phyloP scores from a whole-genome alignment of 2,329 filamentous ascomycete species.

The Pezizomycotina sp. region DNA sequence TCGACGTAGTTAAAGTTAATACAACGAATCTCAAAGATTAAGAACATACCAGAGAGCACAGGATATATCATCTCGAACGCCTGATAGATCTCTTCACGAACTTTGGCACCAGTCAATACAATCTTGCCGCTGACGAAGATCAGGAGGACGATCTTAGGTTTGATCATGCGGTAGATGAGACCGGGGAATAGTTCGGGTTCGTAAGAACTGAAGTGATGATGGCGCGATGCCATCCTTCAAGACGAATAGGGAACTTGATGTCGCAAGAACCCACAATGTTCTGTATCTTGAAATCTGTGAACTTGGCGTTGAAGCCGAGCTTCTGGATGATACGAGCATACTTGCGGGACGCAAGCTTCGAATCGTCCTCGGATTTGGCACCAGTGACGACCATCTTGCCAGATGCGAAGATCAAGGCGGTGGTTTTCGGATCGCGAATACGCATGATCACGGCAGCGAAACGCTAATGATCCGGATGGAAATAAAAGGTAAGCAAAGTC shows the following conservation, averaged over 20 bases:
- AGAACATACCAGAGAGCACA: constrained; percentile 60
- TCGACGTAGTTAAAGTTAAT: background rate
- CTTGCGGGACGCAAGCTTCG: constrained; percentile 89
- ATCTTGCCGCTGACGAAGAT: constrained; percentile 99
- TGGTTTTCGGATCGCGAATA: constrained; percentile 97
- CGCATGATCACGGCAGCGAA: constrained; percentile 99
- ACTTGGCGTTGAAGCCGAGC: constrained; percentile 97
- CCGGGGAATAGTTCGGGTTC: constrained; percentile 97
- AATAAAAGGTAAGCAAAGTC: constrained; percentile 27
- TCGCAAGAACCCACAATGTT: constrained; percentile 98
- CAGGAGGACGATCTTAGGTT: constrained; percentile 93
- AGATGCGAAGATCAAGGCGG: constrained; percentile 89
- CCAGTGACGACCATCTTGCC: constrained; percentile 99
- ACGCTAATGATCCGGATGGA: constrained; percentile 45
- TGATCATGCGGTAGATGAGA: constrained; percentile 99
- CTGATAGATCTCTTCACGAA: constrained; percentile 94
- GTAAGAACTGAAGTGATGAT: constrained; percentile 99
- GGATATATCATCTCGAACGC: constrained; percentile 96
- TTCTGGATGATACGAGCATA: constrained; percentile 99
- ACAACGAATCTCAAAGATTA: constrained; percentile 22
- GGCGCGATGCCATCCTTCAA: constrained; percentile 90
- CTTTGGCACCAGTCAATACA: constrained; percentile 90
- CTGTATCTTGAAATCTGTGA: constrained; percentile 99
- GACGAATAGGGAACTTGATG: constrained; percentile 96
- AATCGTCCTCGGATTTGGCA: constrained; percentile 95